Percentiles rank a stretch among this genome's conserved stretches.
These are phyloP conservation scores for Euphrasia arctica DNA, from an alignment of 305 asterid genomes.

Conservation along the genomic window DNA sequence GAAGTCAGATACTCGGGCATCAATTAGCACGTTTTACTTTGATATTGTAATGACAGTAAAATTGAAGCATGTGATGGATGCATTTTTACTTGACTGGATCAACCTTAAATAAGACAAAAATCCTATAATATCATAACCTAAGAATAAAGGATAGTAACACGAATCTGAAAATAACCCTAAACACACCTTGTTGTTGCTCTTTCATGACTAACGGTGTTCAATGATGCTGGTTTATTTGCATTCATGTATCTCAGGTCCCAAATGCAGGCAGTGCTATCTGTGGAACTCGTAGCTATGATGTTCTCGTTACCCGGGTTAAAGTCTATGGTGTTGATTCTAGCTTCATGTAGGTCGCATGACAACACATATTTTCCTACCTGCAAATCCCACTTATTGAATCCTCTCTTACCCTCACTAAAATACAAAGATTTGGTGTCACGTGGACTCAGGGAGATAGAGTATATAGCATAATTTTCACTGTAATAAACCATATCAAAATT, in stretches of 20 bases:
- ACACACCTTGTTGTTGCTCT: slow-evolving; percentile 82
- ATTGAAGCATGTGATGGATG: slow-evolving; percentile 1
- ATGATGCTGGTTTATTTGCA: slow-evolving; percentile 36
- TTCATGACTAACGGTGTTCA: slow-evolving; percentile 53
- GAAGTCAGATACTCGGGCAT: too few species aligned
- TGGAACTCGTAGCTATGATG: slow-evolving; percentile 74
- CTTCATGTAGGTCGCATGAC: slow-evolving; percentile 52
- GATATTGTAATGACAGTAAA: not conserved
- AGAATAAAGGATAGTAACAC: not conserved
- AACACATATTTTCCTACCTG: slow-evolving; percentile 60
- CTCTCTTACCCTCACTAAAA: slow-evolving; percentile 64
- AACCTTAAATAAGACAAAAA: not conserved
- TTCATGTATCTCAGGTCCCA: slow-evolving; percentile 80
- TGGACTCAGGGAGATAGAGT: slow-evolving; percentile 50
- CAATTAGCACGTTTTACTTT: too few species aligned
- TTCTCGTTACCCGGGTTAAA: slow-evolving; percentile 54
- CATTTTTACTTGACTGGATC: not conserved
- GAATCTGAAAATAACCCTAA: not conserved
- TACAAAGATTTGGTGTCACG: slow-evolving; percentile 50
- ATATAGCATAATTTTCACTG: slow-evolving; percentile 51
- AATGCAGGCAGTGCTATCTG: slow-evolving; percentile 80
- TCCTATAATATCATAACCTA: not conserved
- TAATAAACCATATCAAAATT: slow-evolving; percentile 54
- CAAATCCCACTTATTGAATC: slow-evolving; percentile 54
- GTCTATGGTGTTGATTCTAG: slow-evolving; percentile 73